Base-by-base conservation (phyloP, 768 basidiomycete species). In the Lentinula detonsa region DNA sequence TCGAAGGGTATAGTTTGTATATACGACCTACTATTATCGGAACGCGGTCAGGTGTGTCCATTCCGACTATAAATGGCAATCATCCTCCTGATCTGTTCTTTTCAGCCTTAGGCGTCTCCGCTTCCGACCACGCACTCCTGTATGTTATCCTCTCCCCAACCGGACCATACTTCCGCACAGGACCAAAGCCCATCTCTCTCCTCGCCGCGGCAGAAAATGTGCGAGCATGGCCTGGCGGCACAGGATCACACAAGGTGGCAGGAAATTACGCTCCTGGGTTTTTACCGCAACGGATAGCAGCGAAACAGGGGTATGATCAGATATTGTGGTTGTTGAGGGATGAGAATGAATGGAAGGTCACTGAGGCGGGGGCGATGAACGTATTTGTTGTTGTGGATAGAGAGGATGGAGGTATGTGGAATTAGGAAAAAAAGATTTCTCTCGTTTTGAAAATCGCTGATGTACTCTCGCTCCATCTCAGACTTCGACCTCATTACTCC, bases 401-500 rank as follows among this genome's bases (percentile, higher is more conserved):
- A 68, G 74, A 82, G 11, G 79, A 81, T 10, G 83, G 87, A 64
- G 87, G 83, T 84, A 56, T 37, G 78, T 73, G 54, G 8, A 40
- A 10, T 39, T 58, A 28, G 3, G 55, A 8, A 18, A 59, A n/a
- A 9, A 58, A 23, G 3, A 52, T 10, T 18, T 13, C 7, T n/a
- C 33, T 5, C 37, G 5, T 34, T 50, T 23, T 40, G 3, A 28
- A 39, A 39, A 5, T 59, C 45, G 9, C 18, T 23, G 11, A 48
- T 18, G 6, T 23, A 45, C 48, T 6, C 21, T 59, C 37, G 37
- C 15, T 21, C 48, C 10, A 9, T 23, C 57, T n/a, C 65, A 89
- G 88, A 81, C 31, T 64, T 87, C 59, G 91, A 95, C 63, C 75
- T 95, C 59, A 73, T 92, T 60, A 97, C 95, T 0, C 91, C 94